A percentile compares a stretch with the other conserved stretches of the same genome.
phyloP scores from a whole-genome alignment of 1,139 yeast genomes.

The Hyphopichia burtonii region DNA sequence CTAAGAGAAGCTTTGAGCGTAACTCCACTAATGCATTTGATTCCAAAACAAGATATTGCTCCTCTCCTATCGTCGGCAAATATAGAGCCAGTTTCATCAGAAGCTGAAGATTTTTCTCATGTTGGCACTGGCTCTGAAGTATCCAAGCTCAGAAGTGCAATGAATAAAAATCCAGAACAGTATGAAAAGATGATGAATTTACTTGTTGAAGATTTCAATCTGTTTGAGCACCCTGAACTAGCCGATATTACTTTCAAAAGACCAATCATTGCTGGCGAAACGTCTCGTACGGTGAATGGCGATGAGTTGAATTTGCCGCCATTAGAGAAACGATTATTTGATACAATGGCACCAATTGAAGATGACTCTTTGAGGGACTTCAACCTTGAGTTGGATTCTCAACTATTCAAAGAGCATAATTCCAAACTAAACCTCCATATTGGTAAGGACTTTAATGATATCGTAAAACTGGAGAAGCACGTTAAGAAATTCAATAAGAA shows the following conservation, averaged over 20 bases:
- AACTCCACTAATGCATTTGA: conserved; percentile 28
- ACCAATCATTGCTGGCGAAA: conserved; percentile 4
- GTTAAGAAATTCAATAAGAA: background rate
- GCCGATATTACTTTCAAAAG: conserved; percentile 14
- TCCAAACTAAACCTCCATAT: background rate
- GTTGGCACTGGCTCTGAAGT: background rate
- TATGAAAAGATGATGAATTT: conserved; percentile 12
- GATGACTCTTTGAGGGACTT: conserved; percentile 6
- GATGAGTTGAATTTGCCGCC: conserved; percentile 6
- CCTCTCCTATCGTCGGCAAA: conserved; percentile 16
- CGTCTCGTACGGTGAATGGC: background rate
- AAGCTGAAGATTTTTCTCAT: background rate
- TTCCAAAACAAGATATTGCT: conserved; percentile 29
- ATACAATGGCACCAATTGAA: conserved; percentile 6
- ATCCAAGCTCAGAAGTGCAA: conserved; percentile 7
- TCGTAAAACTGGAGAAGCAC: background rate
- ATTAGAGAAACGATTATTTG: conserved; percentile 8
- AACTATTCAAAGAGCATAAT: background rate
- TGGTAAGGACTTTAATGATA: background rate
- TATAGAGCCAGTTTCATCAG: conserved; percentile 7
- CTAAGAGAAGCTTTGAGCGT: conserved; percentile 23
- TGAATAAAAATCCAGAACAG: conserved; percentile 13
- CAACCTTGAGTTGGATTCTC: conserved; percentile 3
- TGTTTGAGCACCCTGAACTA: conserved; percentile 15
- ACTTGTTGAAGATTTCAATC: conserved; percentile 16